Conservation (phyloP, 106 monocot genomes). For the Dioscorea alata region DNA sequence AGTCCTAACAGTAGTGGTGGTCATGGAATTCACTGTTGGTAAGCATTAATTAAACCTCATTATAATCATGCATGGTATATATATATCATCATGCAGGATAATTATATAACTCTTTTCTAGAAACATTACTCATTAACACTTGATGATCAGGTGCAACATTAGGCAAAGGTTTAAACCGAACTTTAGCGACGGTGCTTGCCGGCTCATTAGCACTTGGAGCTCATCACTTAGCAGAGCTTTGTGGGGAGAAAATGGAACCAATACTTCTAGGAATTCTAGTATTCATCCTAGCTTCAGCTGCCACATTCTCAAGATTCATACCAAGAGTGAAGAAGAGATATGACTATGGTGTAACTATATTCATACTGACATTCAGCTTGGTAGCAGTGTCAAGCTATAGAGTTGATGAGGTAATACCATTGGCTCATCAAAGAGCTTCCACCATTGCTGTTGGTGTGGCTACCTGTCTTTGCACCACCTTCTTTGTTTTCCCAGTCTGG, state of each 20-base stretch:
- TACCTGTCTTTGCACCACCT: constrained; percentile 37
- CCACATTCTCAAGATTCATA: constrained; percentile 59
- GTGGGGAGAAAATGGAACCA: constrained; percentile 49
- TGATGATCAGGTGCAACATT: constrained; percentile 42
- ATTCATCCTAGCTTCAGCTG: constrained; percentile 40
- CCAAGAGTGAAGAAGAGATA: constrained; percentile 68
- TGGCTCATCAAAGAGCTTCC: constrained; percentile 51
- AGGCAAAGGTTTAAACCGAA: constrained; percentile 50
- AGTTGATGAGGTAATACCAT: constrained; percentile 38
- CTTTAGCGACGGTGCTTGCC: constrained; percentile 43
- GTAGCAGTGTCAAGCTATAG: constrained; percentile 72
- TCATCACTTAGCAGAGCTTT: constrained; percentile 34
- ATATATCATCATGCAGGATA: no score
- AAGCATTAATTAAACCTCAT: background rate
- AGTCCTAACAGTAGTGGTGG: constrained; percentile 54
- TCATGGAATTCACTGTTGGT: constrained; percentile 77
- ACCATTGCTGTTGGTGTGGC: constrained; percentile 56
- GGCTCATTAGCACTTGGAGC: constrained; percentile 52
- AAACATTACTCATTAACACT: no score
- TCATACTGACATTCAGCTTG: constrained; percentile 72
- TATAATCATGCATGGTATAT: no score
- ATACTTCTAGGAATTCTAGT: constrained; percentile 50
- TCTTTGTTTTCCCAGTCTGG: constrained; percentile 60
- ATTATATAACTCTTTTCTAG: no score
- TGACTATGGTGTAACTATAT: constrained; percentile 75